A percentile compares a stretch with the other conserved stretches of the same genome.
Evolutionary conservation across 495 filamentous ascomycete species (phyloP).

Genomic region (Physcia stellaris): DNA sequence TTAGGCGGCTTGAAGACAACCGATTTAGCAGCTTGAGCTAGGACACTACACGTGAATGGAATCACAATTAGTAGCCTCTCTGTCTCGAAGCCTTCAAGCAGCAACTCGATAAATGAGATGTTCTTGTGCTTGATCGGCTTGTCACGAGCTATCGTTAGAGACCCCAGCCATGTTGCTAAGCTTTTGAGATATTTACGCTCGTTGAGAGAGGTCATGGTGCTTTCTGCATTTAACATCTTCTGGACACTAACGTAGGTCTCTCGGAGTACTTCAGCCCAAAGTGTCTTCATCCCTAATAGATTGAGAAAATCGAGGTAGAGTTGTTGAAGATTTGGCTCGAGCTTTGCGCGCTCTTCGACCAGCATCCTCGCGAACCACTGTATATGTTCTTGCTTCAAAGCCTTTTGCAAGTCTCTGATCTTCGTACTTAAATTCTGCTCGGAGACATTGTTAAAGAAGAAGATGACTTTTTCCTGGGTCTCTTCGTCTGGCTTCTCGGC

Average conservation of each 20-base stretch:
- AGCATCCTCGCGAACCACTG: slow-evolving; percentile 94
- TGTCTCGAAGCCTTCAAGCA: slow-evolving; percentile 83
- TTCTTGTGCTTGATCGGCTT: slow-evolving; percentile 94
- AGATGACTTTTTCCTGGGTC: slow-evolving; percentile 82
- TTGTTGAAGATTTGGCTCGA: slow-evolving; percentile 89
- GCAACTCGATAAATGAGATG: slow-evolving; percentile 89
- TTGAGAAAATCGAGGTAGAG: slow-evolving; percentile 84
- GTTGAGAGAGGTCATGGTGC: slow-evolving; percentile 59
- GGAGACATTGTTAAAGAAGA: slow-evolving; percentile 92
- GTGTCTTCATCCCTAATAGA: slow-evolving; percentile 57
- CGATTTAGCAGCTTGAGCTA: slow-evolving; percentile 70
- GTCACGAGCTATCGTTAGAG: slow-evolving; percentile 83
- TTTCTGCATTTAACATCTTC: slow-evolving; percentile 77
- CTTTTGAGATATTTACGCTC: slow-evolving; percentile 87
- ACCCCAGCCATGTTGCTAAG: slow-evolving; percentile 81
- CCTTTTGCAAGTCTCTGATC: slow-evolving; percentile 61
- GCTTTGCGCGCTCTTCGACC: slow-evolving; percentile 91
- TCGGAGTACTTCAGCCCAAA: slow-evolving; percentile 82
- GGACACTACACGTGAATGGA: slow-evolving; percentile 91
- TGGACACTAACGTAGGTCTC: slow-evolving; percentile 83
- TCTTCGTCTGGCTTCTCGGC: slow-evolving; percentile 76
- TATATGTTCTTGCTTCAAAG: slow-evolving; percentile 64
- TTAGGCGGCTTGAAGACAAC: slow-evolving; percentile 89
- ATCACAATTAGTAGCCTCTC: slow-evolving; percentile 83
- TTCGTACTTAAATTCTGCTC: slow-evolving; percentile 74